These are phyloP conservation scores for Brettanomyces sp. DNA, from an alignment of 805 yeast genomes.

Conservation along the genomic window DNA sequence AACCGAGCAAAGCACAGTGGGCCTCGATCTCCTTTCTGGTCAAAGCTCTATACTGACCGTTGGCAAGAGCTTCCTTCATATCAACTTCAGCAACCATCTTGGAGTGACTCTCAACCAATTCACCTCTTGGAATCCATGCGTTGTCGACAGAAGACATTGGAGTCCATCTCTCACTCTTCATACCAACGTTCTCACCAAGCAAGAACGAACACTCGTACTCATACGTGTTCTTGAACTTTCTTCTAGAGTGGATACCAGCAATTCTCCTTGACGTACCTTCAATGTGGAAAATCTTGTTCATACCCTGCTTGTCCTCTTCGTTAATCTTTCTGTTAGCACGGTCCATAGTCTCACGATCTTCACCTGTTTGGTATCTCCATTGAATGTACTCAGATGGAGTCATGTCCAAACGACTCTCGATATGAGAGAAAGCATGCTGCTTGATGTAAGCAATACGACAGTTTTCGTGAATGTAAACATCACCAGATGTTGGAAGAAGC, in stretches of 20 bases:
- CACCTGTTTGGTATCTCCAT: constrained; percentile 99
- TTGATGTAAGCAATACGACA: constrained; percentile 99
- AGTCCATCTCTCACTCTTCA: constrained; percentile 99
- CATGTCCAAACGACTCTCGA: constrained; percentile 96
- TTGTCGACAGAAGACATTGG: constrained; percentile 99
- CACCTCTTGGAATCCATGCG: constrained; percentile 99
- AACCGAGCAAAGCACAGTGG: constrained; percentile 97
- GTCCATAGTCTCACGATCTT: constrained; percentile 99
- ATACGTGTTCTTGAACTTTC: constrained; percentile 99
- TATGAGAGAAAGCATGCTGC: constrained; percentile 99
- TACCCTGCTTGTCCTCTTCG: constrained; percentile 93
- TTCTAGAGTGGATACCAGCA: constrained; percentile 86
- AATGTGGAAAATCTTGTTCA: constrained; percentile 99
- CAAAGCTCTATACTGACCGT: constrained; percentile 99
- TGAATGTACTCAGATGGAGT: constrained; percentile 99
- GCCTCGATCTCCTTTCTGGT: constrained; percentile 99
- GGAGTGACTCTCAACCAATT: constrained; percentile 91
- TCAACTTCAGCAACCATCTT: constrained; percentile 99
- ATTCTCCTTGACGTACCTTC: constrained; percentile 99
- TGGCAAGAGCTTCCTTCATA: constrained; percentile 99
- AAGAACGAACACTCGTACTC: constrained; percentile 98
- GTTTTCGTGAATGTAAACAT: constrained; percentile 98
- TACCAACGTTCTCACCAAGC: constrained; percentile 97
- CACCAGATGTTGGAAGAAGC: constrained; percentile 96
- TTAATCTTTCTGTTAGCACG: constrained; percentile 98